Evolutionary conservation across 768 basidiomycete species (phyloP), one percentile per base, ranked within the genome.

Genomic region (Rhizopogon vinicolor): DNA sequence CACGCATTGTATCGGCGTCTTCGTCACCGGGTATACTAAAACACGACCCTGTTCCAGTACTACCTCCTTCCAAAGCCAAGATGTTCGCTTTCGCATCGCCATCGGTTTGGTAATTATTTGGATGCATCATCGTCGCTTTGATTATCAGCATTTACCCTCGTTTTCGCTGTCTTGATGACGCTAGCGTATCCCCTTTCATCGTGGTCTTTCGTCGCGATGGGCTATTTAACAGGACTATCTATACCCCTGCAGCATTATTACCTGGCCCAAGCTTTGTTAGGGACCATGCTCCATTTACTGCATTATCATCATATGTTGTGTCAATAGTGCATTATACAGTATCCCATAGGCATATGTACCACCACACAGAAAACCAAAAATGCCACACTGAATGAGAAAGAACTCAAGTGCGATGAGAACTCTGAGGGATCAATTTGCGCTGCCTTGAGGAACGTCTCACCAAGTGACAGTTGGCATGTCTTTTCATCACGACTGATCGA

Each of bases 51-150:
- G 59, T 65, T 1, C 61, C 61, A 0, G 54, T 72, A 28, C 60
- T 66, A 1, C 60, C 70, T 18, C 74, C 81, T 52, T 55, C 65
- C 3, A 86, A 86, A 67, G 64, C 67, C 6, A 82, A 84, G 65
- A 85, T 85, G 77, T 87, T 85, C 43, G 84, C 86, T 0, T 78
- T 81, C 57, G 86, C 86, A 10, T 71, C 78, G 1, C 82, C 84
- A 0, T 74, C 84, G 1, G 74, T 75, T 18, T 87, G 86, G 86
- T 87, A 77, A 75, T 64, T 45, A 40, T 25, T 63, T 59, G 60
- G 35, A 35, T 35, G 46, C 31, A 48, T 6, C 7, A 33, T 49
- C n/a, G 48, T 14, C 6, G 51, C 49, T 56, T 57, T 54, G 53
- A 35, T 69, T 61, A 56, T 60, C 53, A 53, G 58, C 51, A 55